These are phyloP conservation scores for Trichoderma sp. DNA, from an alignment of 2,329 filamentous ascomycete species.

Conservation along the genomic window DNA sequence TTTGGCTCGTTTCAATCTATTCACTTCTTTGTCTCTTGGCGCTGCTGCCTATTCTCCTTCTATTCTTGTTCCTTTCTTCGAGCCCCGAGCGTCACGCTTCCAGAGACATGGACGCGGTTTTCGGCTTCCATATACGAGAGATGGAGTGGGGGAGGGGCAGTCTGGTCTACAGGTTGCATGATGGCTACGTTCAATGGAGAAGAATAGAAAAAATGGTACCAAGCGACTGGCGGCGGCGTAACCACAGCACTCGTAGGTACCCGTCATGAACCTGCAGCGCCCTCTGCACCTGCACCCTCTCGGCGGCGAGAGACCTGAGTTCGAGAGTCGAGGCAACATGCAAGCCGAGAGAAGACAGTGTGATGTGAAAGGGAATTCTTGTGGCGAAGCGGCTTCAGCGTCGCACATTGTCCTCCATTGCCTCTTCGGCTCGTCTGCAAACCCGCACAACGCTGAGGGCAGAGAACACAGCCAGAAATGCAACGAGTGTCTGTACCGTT, in stretches of 20 bases:
- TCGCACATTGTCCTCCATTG: conserved; percentile 7
- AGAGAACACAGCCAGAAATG: neutral
- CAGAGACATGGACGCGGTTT: neutral
- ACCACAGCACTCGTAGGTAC: neutral
- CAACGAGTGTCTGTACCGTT: neutral
- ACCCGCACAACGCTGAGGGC: neutral
- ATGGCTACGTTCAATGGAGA: neutral
- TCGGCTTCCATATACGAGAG: neutral
- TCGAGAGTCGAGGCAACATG: conserved; percentile 9
- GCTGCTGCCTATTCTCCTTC: neutral
- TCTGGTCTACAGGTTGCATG: neutral
- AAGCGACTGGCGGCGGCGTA: neutral
- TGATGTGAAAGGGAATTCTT: neutral
- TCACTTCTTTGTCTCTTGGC: neutral
- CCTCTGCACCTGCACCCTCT: neutral
- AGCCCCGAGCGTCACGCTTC: neutral
- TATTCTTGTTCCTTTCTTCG: neutral
- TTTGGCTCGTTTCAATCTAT: neutral
- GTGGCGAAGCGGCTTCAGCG: conserved; percentile 4
- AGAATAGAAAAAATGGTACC: neutral
- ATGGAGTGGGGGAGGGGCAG: neutral
- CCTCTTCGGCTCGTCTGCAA: neutral
- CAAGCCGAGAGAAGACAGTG: conserved; percentile 10
- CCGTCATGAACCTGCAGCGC: neutral
- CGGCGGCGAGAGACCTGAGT: conserved; percentile 9